Percentiles rank a stretch among this genome's conserved stretches.
Conservation (phyloP, 306 rosid species). For the Quillaja saponaria region DNA sequence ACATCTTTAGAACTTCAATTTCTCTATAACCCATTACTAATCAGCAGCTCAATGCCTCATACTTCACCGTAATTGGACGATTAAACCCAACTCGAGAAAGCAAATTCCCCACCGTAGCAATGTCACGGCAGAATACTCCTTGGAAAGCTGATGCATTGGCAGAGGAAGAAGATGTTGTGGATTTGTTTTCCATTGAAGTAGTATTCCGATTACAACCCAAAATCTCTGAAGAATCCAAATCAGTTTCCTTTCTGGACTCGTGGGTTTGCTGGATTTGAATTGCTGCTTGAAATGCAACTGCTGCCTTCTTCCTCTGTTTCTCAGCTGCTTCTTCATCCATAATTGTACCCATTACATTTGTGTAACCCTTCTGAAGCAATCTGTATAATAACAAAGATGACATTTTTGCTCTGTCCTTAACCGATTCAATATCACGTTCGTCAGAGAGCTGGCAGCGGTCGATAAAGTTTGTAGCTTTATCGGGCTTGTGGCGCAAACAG, state of each 20-base stretch:
- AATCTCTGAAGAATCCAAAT: conserved; percentile 23
- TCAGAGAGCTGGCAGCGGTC: conserved; percentile 80
- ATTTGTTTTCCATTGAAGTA: conserved; percentile 29
- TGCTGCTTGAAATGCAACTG: conserved; percentile 54
- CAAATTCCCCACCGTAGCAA: conserved; percentile 75
- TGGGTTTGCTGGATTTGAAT: conserved; percentile 47
- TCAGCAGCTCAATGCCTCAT: conserved; percentile 88
- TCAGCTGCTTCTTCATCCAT: conserved; percentile 76
- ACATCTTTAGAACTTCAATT: conserved; percentile 36
- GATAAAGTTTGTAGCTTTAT: conserved; percentile 62
- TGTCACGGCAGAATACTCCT: conserved; percentile 90
- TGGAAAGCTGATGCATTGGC: conserved; percentile 53
- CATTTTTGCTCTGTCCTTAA: conserved; percentile 78
- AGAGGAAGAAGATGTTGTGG: conserved; percentile 31
- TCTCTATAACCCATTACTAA: neutral
- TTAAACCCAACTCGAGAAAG: conserved; percentile 76
- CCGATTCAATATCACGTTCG: conserved; percentile 66
- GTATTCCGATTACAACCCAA: conserved; percentile 11
- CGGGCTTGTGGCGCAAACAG: conserved; percentile 79
- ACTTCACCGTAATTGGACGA: conserved; percentile 78
- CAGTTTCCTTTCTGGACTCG: conserved; percentile 35
- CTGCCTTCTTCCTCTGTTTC: conserved; percentile 62
- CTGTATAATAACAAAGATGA: conserved; percentile 70
- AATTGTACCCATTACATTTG: conserved; percentile 56
- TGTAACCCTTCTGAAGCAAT: conserved; percentile 86